phyloP scores from a whole-genome alignment of 139 green algal genomes.

The Micractinium sp. region DNA sequence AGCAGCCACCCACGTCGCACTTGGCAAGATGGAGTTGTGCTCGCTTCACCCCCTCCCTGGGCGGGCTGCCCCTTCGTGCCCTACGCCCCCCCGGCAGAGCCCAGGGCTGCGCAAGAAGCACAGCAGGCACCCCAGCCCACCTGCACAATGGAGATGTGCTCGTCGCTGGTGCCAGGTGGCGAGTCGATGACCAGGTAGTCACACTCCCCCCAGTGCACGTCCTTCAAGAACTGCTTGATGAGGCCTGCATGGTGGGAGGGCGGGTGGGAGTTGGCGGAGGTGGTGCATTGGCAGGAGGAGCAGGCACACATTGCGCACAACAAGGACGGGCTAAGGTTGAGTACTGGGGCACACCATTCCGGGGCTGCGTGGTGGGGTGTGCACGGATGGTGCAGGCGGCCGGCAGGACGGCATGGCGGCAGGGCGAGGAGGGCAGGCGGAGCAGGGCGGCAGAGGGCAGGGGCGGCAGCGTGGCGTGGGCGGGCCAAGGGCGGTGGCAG shows the following conservation, averaged over 20 bases:
- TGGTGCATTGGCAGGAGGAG: too few relatives aligned
- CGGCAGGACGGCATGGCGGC: too few relatives aligned
- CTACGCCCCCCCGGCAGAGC: too few relatives aligned
- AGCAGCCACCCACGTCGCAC: too few relatives aligned
- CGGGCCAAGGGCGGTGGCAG: neutral
- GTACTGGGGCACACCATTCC: neutral
- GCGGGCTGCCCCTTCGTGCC: neutral
- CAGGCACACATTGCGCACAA: neutral
- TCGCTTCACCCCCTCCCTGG: too few relatives aligned
- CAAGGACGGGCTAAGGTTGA: neutral
- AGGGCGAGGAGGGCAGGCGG: too few relatives aligned
- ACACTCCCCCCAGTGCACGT: constrained; percentile 94
- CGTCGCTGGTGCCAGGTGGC: constrained; percentile 95
- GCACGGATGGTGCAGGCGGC: neutral
- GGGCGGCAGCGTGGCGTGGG: too few relatives aligned
- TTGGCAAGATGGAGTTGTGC: too few relatives aligned
- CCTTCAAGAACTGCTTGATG: constrained; percentile 97
- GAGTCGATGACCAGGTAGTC: constrained; percentile 98
- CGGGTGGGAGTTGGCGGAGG: too few relatives aligned
- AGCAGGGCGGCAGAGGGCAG: too few relatives aligned
- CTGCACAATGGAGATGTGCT: constrained; percentile 98
- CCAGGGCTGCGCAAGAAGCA: too few relatives aligned
- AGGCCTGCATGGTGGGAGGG: constrained; percentile 47
- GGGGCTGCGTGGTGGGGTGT: neutral
- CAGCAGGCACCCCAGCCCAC: neutral